phyloP scores from a whole-genome alignment of 495 filamentous ascomycete species.

The Podospora pseudocomata region DNA sequence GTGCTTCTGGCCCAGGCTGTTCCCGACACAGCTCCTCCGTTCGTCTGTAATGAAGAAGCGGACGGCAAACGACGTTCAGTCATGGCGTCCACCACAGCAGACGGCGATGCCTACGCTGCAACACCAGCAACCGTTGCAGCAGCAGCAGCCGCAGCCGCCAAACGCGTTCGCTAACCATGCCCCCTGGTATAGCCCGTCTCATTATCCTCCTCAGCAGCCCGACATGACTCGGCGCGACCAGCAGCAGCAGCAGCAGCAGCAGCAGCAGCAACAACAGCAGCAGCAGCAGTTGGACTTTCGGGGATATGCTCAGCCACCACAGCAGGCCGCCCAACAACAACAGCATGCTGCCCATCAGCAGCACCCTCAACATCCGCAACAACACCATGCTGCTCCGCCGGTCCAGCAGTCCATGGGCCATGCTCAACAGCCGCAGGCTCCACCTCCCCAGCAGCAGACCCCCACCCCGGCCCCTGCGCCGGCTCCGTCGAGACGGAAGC shows the following conservation, averaged over 20 bases:
- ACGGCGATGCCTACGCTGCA: constrained; percentile 34
- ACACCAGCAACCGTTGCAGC: constrained; percentile 28
- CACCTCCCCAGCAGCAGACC: constrained; percentile 39
- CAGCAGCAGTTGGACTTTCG: constrained; percentile 26
- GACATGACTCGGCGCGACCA: constrained; percentile 11
- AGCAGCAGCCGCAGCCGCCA: constrained; percentile 22
- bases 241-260: constrained; percentile 7
- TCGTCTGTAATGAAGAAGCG: constrained; percentile 34
- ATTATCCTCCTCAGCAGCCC: constrained; percentile 29
- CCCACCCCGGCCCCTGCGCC: constrained; percentile 39
- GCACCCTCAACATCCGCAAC: constrained; percentile 35
- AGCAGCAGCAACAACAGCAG: neutral
- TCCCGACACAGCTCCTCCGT: constrained; percentile 20
- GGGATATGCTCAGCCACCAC: constrained; percentile 30
- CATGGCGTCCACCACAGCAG: constrained; percentile 36
- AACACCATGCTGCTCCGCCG: constrained; percentile 20
- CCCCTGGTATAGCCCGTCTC: constrained; percentile 30
- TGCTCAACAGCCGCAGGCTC: constrained; percentile 32
- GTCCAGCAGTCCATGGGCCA: constrained; percentile 41
- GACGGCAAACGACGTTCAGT: constrained; percentile 28
- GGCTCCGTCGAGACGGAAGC: constrained; percentile 27
- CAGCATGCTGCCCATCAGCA: neutral
- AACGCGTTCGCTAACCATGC: constrained; percentile 34
- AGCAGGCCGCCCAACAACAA: constrained; percentile 31
- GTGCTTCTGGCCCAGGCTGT: constrained; percentile 31